Conservation (phyloP, 192 early-diverging fungal species). For the Coemansia sp. region DNA sequence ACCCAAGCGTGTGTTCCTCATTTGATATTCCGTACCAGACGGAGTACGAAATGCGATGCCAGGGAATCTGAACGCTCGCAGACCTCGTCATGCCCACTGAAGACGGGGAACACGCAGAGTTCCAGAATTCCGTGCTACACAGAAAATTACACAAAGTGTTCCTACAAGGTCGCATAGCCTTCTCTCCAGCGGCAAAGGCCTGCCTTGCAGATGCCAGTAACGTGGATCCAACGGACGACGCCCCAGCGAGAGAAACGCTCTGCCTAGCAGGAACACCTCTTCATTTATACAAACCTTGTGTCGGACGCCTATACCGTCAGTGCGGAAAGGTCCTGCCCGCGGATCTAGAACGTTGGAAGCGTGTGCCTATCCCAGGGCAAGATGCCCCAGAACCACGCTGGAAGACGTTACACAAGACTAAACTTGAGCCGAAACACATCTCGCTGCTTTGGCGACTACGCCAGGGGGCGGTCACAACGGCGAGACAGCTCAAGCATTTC, state of each 20-base stretch:
- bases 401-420: background rate
- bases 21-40: no score
- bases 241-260: background rate
- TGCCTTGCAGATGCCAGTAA: background rate
- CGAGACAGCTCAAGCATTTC: background rate
- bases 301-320: background rate
- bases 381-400: background rate
- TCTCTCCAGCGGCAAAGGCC: background rate
- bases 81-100: no score
- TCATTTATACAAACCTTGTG: background rate
- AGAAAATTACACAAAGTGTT: background rate
- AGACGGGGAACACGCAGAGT: no score
- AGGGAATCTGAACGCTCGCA: no score
- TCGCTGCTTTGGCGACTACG: background rate
- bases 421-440: background rate
- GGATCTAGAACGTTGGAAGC: background rate
- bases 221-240: background rate
- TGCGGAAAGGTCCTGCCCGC: background rate
- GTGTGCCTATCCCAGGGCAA: background rate
- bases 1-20: no score
- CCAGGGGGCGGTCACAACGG: background rate
- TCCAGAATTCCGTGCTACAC: background rate
- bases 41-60: no score
- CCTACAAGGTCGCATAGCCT: background rate
- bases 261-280: background rate